Evolutionary conservation across 768 basidiomycete species (phyloP), one percentile per base, ranked within the genome.

Genomic region (Tephrocybe sp.): DNA sequence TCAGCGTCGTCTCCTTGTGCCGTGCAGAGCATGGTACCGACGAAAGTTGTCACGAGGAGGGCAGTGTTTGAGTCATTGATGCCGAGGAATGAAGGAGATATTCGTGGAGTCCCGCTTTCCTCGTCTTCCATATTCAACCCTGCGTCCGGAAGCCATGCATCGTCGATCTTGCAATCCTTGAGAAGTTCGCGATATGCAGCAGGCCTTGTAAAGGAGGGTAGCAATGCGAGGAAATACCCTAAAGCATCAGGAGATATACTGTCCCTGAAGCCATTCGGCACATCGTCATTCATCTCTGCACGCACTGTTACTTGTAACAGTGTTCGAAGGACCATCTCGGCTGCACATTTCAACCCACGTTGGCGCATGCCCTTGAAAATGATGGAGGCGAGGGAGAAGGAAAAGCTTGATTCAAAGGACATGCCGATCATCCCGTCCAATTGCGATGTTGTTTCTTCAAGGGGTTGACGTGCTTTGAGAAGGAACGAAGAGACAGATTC

Each of bases 331-430:
- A 80, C 77, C 3, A 70, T 71, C 54, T 81, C 79, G 1, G 87
- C 83, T 11, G 80, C 74, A 6, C 81, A 79, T 44, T 71, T 79
- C 55, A 91, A 75, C 3, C 75, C 72, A 2, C 81, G 74, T 56
- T 85, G 83, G 21, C 92, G 82, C 47, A 93, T 69, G 33, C 91
- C 92, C 62, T 94, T 93, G 77, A 93, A 90, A 40, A 95, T 80
- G 55, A 91, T 78, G 0, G 89, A 75, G 1, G 91, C 84, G 16
- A 97, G 67, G 11, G 88, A 84, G 66, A 94, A 91, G 6, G 89
- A 88, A 67, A 92, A 88, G 63, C 74, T 86, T 0, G 71, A 66
- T 19, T 88, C 85, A 68, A 94, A 94, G 0, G 87, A 88, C 22
- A 95, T 68, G 31, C 82, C 80, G 13, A 90, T 70, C 36, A 86